Evolutionary conservation across 2,329 filamentous ascomycete genomes (phyloP), one percentile per base, ranked within the genome.

Genomic region (Aaosphaeria arxii): DNA sequence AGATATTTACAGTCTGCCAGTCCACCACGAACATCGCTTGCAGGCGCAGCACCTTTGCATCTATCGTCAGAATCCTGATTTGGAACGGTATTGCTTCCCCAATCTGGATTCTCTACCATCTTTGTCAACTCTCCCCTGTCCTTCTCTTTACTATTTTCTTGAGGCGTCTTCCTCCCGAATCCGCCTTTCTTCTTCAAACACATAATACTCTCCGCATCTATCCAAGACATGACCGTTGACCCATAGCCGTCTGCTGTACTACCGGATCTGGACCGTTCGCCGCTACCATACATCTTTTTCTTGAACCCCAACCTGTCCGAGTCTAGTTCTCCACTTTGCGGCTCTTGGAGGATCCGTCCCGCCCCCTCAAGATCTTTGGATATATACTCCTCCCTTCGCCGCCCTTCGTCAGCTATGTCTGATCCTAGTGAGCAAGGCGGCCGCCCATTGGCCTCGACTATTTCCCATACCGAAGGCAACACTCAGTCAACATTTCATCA

Each of bases 1-100:
- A 24, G 61, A 58, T 67, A 67, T 69, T 69, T 70, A 59, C 63
- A 63, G 64, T 60, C 53, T 51, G 55, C 29, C 57, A 36, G 51
- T 59, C 58, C 57, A 57, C 55, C 61, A 59, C 52, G 48, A 47
- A 39, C 43, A 7, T 11, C 24, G 46, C 50, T 56, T 50, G 52
- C 49, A 52, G 62, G 62, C 63, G 66, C 63, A 67, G 64, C 61
- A 55, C 53, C 51, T 53, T 59, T 61, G 54, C 56, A 58, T 59
- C 56, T 57, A 55, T 62, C 54, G 52, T 59, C 57, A 58, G 58
- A 59, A 30, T 53, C 64, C 55, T 57, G 54, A 61, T 64, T 69
- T 68, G 65, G 63, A 59, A 58, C 66, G 56, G 62, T 55, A 45
- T 42, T 61, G 41, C 42, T 55, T 24, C 17, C 52, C 64, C 53